Base-by-base conservation (phyloP, 768 basidiomycete species). In the Termitomyces sp. region DNA sequence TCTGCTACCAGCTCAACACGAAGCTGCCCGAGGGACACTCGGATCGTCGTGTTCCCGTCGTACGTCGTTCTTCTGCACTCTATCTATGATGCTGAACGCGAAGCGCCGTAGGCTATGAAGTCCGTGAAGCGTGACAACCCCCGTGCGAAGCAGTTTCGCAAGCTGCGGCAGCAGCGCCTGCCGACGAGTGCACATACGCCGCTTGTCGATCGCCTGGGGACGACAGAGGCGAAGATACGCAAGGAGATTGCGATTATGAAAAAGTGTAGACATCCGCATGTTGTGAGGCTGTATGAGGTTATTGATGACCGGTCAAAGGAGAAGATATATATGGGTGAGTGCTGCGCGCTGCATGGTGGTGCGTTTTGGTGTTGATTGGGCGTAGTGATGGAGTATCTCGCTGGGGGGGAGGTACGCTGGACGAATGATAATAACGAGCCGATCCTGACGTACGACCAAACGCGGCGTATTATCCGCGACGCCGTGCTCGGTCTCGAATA, bases 181-280 rank as follows among this genome's bases (percentile, higher is more conserved):
- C 77, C 78, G 15, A 70, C 79, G 43, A 70, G 76, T 13, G 70
- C 79, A 15, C 81, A 83, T 56, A 72, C 78, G 0, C 78, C 83
- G 23, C 71, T 91, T n/a, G 80, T 79, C 4, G 87, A 89, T 68
- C 80, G 80, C 56, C 79, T 89, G 39, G 78, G 81, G 54, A 87
- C 83, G 22, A 84, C 84, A 29, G 92, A 93, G 66, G 79, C 84
- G 59, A 92, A 93, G 73, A 93, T 97, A 58, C 80, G 85, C 61
- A 88, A 86, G 69, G 96, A 98, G 73, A 94, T 98, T 56, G 97
- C 97, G 2, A 95, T 98, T 69, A 97, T 99, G 92, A 98, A 98
- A 77, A 95, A 97, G 67, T 88, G 91, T 64, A 76, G 86, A 44
- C 94, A 97, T 65, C 87, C 89, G 0, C 87, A 97, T 67, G 86